Base-by-base conservation (phyloP, 441 rosid genomes). In the Sinapis alba region DNA sequence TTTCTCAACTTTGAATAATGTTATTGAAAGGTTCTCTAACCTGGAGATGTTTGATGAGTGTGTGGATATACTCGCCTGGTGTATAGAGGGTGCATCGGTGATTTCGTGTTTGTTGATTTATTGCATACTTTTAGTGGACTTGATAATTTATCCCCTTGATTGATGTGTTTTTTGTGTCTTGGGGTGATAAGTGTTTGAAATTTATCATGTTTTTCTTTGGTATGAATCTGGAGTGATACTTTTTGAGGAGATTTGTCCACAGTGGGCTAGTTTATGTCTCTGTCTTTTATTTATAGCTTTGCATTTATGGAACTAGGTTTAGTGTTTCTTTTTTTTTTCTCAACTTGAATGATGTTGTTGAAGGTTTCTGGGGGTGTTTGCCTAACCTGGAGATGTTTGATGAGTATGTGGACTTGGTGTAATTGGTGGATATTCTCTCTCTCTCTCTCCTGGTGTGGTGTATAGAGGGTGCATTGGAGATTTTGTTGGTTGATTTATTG, bases 381-480 rank as follows among this genome's bases (percentile, higher is more conserved):
- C 85, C 82, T 82, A 86, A 86, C 87, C 83, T 79, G 92, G 86
- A 82, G 87, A 80, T 84, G 86, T 83, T 73, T 84, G 88, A 87
- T 88, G 86, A 86, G 83, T 82, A 85, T 41, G 82, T 84, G 84
- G 83, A 87, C 86, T 82, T 86, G 92, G 88, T 89, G 91, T 89
- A 82, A 61, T 73, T 78, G 81, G 75, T 78, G 90, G 86, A 79
- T 83, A 82, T 78, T 83, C 88, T 80, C 82, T 81, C 36, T 83
- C 88, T 80, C 82, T 81, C 36, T 30, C 85, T 75, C 51, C 51
- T n/a, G 51, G 51, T 43, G 51, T 64, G 72, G 76, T 84, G 76
- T 83, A 69, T 84, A 86, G 87, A 69, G 80, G 75, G 87, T 75
- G 79, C 58, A 76, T 83, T 81, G 88, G 87, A 82, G 74, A 82